Conservation (phyloP, 495 filamentous ascomycete species). For the Lophiostoma macrostomum region DNA sequence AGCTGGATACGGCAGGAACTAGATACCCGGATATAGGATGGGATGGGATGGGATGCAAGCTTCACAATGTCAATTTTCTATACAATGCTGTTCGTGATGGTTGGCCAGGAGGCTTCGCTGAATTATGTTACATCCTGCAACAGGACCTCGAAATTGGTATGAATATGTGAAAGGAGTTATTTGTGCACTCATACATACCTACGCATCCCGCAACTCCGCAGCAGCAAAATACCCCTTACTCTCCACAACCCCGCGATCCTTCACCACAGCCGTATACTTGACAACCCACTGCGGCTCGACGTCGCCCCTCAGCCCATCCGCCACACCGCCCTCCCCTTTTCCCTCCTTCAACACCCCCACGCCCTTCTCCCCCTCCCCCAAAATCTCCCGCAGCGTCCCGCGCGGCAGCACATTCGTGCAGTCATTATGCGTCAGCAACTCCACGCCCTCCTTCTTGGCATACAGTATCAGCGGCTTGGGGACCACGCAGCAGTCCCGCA, state of each 20-base stretch:
- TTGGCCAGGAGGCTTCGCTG: too few species aligned
- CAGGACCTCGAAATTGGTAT: too few species aligned
- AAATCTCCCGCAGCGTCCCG: constrained; percentile 76
- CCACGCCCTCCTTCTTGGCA: constrained; percentile 79
- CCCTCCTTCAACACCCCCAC: constrained; percentile 44
- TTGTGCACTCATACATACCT: neutral
- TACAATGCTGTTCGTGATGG: too few species aligned
- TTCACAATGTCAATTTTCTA: too few species aligned
- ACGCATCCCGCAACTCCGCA: constrained; percentile 55
- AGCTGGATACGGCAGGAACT: too few species aligned
- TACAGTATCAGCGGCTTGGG: constrained; percentile 82
- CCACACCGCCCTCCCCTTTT: constrained; percentile 45
- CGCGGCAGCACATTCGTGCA: constrained; percentile 84
- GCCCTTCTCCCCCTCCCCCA: constrained; percentile 54
- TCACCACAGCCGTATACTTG: constrained; percentile 97
- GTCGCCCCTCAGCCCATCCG: constrained; percentile 65
- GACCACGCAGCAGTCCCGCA: constrained; percentile 94
- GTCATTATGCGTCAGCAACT: constrained; percentile 91
- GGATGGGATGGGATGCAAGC: too few species aligned
- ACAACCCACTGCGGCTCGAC: constrained; percentile 89
- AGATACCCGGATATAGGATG: too few species aligned
- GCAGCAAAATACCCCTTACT: constrained; percentile 96
- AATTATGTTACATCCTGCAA: too few species aligned
- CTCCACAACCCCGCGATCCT: constrained; percentile 93
- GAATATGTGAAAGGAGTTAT: too few species aligned